Base-by-base conservation (phyloP, 2,329 filamentous ascomycete genomes). In the Leptographium wingfieldii region DNA sequence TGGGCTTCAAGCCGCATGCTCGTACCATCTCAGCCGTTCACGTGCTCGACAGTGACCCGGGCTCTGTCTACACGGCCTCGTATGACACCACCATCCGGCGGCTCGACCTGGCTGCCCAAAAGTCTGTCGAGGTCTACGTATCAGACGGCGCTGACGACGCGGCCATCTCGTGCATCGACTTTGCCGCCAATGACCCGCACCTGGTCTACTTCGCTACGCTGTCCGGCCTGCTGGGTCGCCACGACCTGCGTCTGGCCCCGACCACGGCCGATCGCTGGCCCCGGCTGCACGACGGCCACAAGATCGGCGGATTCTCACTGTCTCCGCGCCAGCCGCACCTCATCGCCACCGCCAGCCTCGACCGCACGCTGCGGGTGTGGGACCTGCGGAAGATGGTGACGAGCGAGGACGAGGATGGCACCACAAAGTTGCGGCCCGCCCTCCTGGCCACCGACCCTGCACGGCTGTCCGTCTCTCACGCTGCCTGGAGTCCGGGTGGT, bases 41-140 rank as follows among this genome's bases (percentile, higher is more conserved):
- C 33, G 89, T 95, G 66, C 84, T 88, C 0, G 82, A 86, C 0
- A 78, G 80, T 16, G 88, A 95, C 60, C 76, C 82, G 0, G 91
- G 90, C 51, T 80, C 84, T 0, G 78, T 99, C 0, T 95, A 87
- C 67, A 90, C 91, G 0, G 85, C 88, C 0, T 96, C 92, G 0
- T 97, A 99, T 70, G 94, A 99, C 72, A 94, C 90, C 0, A 92
- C 90, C 0, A 90, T 99, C 59, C 84, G 94, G 4, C 90, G 88
- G 62, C 79, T 96, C 25, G 92, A 99, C 68, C 76, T 99, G 0
- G 80, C 83, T 43, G 91, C 90, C 68, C 88, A 88, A 1, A 79
- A 88, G 1, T 91, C 91, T 0, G 79, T 87, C 0, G 89, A 96
- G 68, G 77, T 92, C 0, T 97, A 89, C 72, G 90, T 88, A 0